phyloP scores from a whole-genome alignment of 768 basidiomycete species.

The Lactifluus rugatus region DNA sequence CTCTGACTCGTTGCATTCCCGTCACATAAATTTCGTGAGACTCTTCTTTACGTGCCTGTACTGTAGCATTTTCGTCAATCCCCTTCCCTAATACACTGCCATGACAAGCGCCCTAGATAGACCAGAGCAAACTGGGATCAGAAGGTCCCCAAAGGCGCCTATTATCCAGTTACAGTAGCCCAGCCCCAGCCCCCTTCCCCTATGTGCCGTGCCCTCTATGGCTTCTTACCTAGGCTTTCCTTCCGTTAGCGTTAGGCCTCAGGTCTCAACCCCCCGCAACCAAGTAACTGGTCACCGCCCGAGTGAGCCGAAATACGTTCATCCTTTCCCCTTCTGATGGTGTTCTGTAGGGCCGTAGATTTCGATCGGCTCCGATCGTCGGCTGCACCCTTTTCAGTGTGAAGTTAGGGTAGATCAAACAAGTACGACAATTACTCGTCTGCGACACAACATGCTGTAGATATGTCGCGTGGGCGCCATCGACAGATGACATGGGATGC shows the following conservation, averaged over 20 bases:
- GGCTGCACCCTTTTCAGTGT: background rate
- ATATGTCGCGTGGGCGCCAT: background rate
- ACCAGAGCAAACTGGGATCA: constrained; percentile 13
- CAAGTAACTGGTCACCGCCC: background rate
- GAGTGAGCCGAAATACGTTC: background rate
- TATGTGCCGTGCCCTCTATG: background rate
- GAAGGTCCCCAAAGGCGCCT: constrained; percentile 13
- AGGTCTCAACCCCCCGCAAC: background rate
- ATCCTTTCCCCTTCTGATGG: background rate
- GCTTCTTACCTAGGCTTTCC: background rate
- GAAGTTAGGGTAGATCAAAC: constrained; percentile 3
- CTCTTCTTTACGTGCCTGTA: constrained; percentile 7
- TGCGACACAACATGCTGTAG: background rate
- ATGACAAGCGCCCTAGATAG: constrained; percentile 11
- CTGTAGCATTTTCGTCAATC: background rate
- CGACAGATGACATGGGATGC: constrained; percentile 5
- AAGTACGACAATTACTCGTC: constrained; percentile 7
- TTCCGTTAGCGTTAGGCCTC: too few species aligned
- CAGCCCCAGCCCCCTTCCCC: background rate
- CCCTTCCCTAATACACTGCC: constrained; percentile 9
- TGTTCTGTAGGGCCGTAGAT: background rate
- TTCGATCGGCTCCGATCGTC: constrained; percentile 14
- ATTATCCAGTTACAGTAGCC: background rate
- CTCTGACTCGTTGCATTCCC: background rate
- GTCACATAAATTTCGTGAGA: background rate